A percentile compares a stretch with the other conserved stretches of the same genome.
Conservation (phyloP, 495 filamentous ascomycete species). For the Aspergillus ellipticus region DNA sequence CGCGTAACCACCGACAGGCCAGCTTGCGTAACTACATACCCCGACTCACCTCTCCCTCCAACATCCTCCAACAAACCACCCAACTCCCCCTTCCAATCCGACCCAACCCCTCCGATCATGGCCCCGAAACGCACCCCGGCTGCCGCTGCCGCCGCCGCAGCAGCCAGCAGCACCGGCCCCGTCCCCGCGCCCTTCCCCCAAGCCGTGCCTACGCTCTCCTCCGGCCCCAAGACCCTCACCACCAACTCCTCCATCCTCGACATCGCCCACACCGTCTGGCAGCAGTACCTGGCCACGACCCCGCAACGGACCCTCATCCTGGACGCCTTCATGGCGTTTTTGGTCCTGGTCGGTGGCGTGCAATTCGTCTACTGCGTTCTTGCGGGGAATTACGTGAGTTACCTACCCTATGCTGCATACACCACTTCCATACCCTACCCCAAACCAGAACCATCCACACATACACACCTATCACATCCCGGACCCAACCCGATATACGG, state of each 20-base stretch:
- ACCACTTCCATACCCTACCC: background rate
- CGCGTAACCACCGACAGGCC: conserved; percentile 6
- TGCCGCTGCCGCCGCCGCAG: conserved; percentile 21
- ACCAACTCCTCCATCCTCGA: conserved; percentile 48
- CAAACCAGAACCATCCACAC: too few species aligned
- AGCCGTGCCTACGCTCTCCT: conserved; percentile 38
- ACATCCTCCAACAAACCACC: too few species aligned
- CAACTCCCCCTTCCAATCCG: background rate
- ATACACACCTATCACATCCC: too few species aligned
- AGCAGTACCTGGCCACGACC: conserved; percentile 73
- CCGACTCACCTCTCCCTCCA: background rate
- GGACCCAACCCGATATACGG: too few species aligned
- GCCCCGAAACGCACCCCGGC: conserved; percentile 48
- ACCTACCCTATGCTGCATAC: background rate
- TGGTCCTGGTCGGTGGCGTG: conserved; percentile 77
- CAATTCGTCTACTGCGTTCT: conserved; percentile 94
- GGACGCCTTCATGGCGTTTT: conserved; percentile 87
- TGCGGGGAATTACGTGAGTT: conserved; percentile 87
- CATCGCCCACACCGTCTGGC: conserved; percentile 56
- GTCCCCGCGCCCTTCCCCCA: conserved; percentile 21
- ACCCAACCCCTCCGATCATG: conserved; percentile 30
- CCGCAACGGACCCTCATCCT: conserved; percentile 89
- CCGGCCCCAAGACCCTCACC: conserved; percentile 37
- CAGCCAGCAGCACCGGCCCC: background rate
- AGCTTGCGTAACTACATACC: conserved; percentile 4